Evolutionary conservation across 176 grass and related monocot genomes (phyloP).

Genomic region (Ensete ventricosum): DNA sequence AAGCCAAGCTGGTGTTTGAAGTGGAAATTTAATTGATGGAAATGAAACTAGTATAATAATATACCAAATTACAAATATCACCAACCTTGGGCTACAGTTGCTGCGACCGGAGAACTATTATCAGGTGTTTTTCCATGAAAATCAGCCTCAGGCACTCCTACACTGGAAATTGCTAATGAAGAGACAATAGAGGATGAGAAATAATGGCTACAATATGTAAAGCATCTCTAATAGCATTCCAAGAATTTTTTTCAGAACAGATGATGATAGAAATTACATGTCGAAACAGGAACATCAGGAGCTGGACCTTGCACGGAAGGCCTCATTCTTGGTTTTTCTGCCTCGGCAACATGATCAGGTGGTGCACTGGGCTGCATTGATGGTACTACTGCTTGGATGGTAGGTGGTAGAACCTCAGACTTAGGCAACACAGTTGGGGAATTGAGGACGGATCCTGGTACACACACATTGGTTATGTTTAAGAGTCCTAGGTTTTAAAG

Average conservation of each 20-base stretch:
- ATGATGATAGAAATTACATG: conserved; percentile 22
- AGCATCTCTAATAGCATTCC: background rate
- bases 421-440: conserved; percentile 15
- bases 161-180: background rate
- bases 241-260: conserved; percentile 5
- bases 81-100: background rate
- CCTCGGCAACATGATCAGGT: conserved; percentile 18
- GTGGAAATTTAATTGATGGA: background rate
- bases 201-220: conserved; percentile 13
- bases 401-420: conserved; percentile 15
- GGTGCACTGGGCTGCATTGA: conserved; percentile 19
- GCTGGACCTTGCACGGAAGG: conserved; percentile 13
- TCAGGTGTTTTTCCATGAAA: background rate
- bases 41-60: background rate
- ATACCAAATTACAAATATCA: background rate
- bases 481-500: background rate
- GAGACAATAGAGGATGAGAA: conserved; percentile 4
- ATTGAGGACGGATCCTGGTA: conserved; percentile 16
- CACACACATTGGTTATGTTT: background rate
- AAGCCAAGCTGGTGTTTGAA: background rate
- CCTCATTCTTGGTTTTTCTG: background rate
- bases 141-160: conserved; percentile 4
- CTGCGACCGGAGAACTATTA: background rate
- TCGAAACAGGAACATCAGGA: conserved; percentile 14
- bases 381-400: conserved; percentile 24